These are phyloP conservation scores for Hippophae gyantsensis DNA, from an alignment of 306 rosid genomes.

Conservation along the genomic window DNA sequence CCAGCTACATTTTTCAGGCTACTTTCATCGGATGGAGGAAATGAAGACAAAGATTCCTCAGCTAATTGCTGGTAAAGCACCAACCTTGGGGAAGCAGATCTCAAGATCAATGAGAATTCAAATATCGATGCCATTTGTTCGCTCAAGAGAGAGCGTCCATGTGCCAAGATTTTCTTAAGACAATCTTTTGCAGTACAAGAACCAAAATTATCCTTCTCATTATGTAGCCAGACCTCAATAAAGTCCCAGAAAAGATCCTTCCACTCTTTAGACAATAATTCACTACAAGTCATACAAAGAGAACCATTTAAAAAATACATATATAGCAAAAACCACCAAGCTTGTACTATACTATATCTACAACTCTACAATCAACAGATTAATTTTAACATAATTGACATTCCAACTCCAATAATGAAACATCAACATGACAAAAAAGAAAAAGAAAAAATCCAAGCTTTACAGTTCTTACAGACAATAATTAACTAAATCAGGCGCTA, in stretches of 20 bases:
- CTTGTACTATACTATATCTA: neutral
- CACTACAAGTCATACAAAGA: constrained; percentile 35
- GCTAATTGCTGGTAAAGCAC: constrained; percentile 78
- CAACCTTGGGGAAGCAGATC: constrained; percentile 83
- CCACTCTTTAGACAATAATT: constrained; percentile 61
- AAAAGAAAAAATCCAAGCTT: no score
- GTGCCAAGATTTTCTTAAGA: constrained; percentile 41
- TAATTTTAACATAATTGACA: neutral
- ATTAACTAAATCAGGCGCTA: no score
- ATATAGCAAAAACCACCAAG: neutral
- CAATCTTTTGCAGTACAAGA: constrained; percentile 56
- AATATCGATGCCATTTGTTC: constrained; percentile 69
- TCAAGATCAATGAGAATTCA: constrained; percentile 71
- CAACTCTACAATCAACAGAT: neutral
- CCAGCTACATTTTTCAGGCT: constrained; percentile 21
- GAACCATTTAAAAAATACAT: constrained; percentile 1
- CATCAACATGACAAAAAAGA: no score
- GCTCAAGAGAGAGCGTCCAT: constrained; percentile 38
- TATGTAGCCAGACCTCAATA: constrained; percentile 56
- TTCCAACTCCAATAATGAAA: no score
- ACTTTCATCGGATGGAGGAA: constrained; percentile 53
- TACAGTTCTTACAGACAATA: no score
- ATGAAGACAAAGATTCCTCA: constrained; percentile 69
- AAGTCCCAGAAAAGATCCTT: constrained; percentile 65
- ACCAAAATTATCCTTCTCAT: constrained; percentile 30